Base-by-base conservation (phyloP, 345 rosid genomes). In the Turnera subulata region DNA sequence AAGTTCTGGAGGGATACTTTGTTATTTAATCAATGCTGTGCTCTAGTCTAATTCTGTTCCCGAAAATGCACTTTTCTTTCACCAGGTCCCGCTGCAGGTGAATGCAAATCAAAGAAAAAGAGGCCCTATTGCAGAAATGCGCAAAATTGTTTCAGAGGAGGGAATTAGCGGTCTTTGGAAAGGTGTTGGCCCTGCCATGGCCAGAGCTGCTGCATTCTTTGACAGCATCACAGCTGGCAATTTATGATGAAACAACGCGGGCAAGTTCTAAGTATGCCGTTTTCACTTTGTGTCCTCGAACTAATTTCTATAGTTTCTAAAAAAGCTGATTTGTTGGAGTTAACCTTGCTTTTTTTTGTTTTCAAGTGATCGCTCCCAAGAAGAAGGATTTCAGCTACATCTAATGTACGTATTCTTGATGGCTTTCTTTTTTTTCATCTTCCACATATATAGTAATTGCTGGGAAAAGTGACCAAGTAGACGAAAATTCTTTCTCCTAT, bases 171-270 rank as follows among this genome's bases (percentile, higher is more conserved):
- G 88, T 65, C 85, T 92, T 18, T 92, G 95, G 96, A 92, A 86
- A 78, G 98, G 96, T 58, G 88, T 86, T 62, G 95, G 95, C 69
- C 93, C 98, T 74, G 96, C 96, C 25, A 84, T 84, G 88, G 75
- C 70, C 25, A 80, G 93, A 79, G 96, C 96, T 73, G 82, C 88
- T 68, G 86, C 95, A n/a, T n/a, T n/a, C n/a, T 55, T 78, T 92
- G 76, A 92, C 95, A 53, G 83, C 95, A 37, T 86, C 96, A 39
- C 98, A 92, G 71, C 80, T 92, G 59, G 93, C 93, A 71, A 83
- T 95, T 50, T 92, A 92, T 62, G 98, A 92, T 57, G 93, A 92
- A 80, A 76, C 85, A 73, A 88, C 88, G 77, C 85, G 19, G 95
- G 95, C 69, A 75, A 65, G 68, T 67, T 79, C 78, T 76, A 68